Evolutionary conservation across 176 grass and related monocot species (phyloP).

Genomic region (Chrysopogon serrulatus): DNA sequence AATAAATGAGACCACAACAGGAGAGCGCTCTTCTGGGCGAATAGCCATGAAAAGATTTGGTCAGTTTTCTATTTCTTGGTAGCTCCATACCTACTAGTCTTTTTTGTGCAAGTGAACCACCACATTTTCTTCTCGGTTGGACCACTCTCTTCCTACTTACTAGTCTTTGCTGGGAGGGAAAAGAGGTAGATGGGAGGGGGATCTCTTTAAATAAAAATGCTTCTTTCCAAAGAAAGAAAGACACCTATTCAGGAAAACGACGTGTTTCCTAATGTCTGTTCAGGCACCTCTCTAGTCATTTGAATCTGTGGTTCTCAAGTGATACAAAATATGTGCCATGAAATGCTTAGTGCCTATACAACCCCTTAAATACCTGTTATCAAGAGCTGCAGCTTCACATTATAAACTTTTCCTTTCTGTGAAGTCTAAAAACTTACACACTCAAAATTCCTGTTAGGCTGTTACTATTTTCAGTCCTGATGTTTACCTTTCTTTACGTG

Average conservation of each 20-base stretch:
- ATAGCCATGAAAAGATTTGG: conserved; percentile 98
- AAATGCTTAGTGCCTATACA: not conserved
- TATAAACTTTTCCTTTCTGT: not conserved
- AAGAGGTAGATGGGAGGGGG: not conserved
- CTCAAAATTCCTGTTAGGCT: not conserved
- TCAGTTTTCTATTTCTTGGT: conserved; percentile 34
- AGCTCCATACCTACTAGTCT: not conserved
- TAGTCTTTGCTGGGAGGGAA: not conserved
- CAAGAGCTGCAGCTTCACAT: not conserved
- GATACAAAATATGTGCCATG: not conserved
- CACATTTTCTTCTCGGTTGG: not conserved
- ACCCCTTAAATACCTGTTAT: not conserved
- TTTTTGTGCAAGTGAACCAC: not conserved
- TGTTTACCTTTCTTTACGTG: not conserved
- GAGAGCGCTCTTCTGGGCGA: conserved; percentile 89
- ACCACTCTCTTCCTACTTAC: not conserved
- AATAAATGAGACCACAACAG: conserved; percentile 85
- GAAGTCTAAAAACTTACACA: not conserved
- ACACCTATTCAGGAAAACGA: conserved; percentile 7
- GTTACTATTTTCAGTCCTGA: not conserved
- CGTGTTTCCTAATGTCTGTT: not conserved
- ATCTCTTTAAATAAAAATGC: not conserved
- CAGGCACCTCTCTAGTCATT: not conserved
- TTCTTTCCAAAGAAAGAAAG: conserved; percentile 6
- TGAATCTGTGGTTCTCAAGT: not conserved